Percentiles rank a stretch among this genome's conserved stretches.
Evolutionary conservation across 352 stramenopile species (phyloP).

Genomic region (Globisporangium perplexum): DNA sequence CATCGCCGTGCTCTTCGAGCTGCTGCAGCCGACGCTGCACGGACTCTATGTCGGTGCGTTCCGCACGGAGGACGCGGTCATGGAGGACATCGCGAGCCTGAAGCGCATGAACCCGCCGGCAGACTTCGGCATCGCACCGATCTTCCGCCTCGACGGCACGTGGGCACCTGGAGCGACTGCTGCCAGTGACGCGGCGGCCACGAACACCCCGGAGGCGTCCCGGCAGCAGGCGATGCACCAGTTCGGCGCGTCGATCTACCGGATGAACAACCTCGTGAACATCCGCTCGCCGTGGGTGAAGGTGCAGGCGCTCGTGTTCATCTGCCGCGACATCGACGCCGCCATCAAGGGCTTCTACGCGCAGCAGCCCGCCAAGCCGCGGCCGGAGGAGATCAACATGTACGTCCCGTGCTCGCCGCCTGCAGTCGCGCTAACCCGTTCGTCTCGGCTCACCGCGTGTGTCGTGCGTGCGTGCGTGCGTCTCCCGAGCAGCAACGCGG

Average conservation of each 20-base stretch:
- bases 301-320: conserved; percentile 29
- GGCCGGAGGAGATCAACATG: conserved; percentile 31
- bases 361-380: conserved; percentile 7
- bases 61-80: conserved; percentile 33
- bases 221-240: conserved; percentile 23
- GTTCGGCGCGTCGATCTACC: conserved; percentile 32
- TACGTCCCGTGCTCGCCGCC: conserved; percentile 4
- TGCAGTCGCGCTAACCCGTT: too few relatives aligned
- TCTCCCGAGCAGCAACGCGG: conserved; percentile 20
- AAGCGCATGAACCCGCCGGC: conserved; percentile 20
- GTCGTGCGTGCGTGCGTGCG: not conserved
- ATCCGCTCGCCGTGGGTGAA: conserved; percentile 57
- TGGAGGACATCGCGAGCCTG: conserved; percentile 26
- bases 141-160: conserved; percentile 52
- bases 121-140: conserved; percentile 31
- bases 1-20: conserved; percentile 53
- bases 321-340: conserved; percentile 41
- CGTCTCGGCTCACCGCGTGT: not conserved
- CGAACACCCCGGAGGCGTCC: conserved; percentile 1
- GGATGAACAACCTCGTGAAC: conserved; percentile 36
- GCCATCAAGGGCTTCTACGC: conserved; percentile 42
- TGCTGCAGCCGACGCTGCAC: conserved; percentile 56
- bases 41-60: conserved; percentile 48
- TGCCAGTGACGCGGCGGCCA: not conserved
- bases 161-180: conserved; percentile 9